Percentiles rank a stretch among this genome's conserved stretches.
These are phyloP conservation scores for Podochytrium sp. DNA, from an alignment of 192 early-diverging fungal species.

Conservation along the genomic window DNA sequence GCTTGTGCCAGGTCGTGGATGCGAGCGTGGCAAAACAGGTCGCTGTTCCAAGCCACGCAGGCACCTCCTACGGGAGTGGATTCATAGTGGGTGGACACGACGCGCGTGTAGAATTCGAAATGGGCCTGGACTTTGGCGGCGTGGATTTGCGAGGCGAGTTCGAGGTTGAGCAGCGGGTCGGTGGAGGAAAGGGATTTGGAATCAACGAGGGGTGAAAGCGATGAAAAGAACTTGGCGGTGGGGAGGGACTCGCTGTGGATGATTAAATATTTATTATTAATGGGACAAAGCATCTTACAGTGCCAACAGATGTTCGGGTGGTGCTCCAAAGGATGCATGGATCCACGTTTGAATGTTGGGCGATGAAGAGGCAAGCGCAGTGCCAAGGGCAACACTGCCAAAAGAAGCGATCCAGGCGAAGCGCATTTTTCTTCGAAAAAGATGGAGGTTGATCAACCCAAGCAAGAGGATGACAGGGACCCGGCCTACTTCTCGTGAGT, in stretches of 20 bases:
- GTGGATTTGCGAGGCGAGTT: conserved; percentile 67
- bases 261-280: background rate
- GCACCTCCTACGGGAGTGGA: conserved; percentile 55
- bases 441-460: no score
- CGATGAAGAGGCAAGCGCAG: no score
- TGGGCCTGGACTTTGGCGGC: conserved; percentile 82
- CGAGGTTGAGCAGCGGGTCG: conserved; percentile 66
- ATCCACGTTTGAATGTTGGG: no score
- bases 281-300: background rate
- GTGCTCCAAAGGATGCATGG: background rate
- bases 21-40: conserved; percentile 67
- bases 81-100: conserved; percentile 64
- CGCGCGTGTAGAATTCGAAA: conserved; percentile 79
- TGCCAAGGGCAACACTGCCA: no score
- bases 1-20: conserved; percentile 40
- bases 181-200: no score
- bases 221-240: background rate
- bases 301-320: background rate
- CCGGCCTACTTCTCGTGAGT: no score
- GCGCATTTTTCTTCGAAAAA: no score
- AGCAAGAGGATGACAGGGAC: no score
- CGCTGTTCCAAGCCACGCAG: conserved; percentile 73
- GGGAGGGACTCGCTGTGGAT: background rate
- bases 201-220: background rate
- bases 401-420: no score